Evolutionary conservation across 2,329 filamentous ascomycete species (phyloP).

Genomic region (Aspergillus piperis): DNA sequence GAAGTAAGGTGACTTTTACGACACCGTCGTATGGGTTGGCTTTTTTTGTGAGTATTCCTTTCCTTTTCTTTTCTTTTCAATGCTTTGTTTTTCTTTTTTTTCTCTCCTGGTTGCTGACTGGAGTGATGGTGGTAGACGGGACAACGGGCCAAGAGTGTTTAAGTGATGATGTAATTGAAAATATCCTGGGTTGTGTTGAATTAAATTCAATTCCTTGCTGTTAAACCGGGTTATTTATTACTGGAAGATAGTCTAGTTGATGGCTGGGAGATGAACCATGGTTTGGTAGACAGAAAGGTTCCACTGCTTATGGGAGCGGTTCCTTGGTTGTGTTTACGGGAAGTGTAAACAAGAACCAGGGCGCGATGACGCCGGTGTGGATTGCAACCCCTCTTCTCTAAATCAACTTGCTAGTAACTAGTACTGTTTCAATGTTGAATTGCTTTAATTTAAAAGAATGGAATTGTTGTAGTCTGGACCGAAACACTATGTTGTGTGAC

Average conservation of each 20-base stretch:
- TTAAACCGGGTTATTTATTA: not conserved
- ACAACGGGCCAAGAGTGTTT: constrained; percentile 32
- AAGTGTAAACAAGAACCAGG: constrained; percentile 1
- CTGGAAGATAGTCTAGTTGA: not conserved
- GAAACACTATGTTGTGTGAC: not conserved
- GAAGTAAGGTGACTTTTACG: constrained; percentile 65
- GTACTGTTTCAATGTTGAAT: not conserved
- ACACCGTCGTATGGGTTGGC: constrained; percentile 63
- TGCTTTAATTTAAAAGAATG: not conserved
- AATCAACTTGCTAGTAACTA: not conserved
- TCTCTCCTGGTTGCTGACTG: not conserved
- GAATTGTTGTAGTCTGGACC: not conserved
- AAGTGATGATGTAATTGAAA: constrained; percentile 14
- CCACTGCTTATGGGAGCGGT: not conserved
- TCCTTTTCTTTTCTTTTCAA: not conserved
- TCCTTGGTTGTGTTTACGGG: constrained; percentile 7
- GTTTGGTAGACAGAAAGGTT: not conserved
- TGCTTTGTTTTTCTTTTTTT: not conserved
- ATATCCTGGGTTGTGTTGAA: not conserved
- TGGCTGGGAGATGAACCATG: constrained; percentile 3
- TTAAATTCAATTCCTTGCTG: not conserved
- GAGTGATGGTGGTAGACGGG: constrained; percentile 27
- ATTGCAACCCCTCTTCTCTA: not conserved
- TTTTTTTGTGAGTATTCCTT: constrained; percentile 50
- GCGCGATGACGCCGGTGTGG: not conserved